Conservation (phyloP, 2,329 filamentous ascomycete species). For the Falciphora oryzae region DNA sequence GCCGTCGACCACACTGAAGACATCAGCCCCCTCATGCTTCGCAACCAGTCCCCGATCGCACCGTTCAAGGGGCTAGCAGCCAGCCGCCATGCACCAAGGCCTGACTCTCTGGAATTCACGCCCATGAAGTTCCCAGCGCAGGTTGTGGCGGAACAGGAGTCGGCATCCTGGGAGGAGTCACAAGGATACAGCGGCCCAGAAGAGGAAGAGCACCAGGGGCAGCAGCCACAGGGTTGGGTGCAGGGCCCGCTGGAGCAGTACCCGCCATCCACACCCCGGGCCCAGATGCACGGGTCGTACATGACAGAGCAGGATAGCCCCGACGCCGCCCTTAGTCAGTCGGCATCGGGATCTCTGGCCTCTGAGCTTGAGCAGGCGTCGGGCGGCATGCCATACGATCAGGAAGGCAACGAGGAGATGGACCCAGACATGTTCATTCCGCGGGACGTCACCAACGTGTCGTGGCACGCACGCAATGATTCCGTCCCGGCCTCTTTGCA, state of each 20-base stretch:
- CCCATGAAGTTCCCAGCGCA: neutral
- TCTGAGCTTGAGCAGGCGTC: neutral
- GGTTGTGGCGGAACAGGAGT: neutral
- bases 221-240: neutral
- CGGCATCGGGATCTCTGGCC: neutral
- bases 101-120: neutral
- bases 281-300: neutral
- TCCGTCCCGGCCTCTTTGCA: slow-evolving; percentile 28
- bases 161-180: neutral
- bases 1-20: slow-evolving; percentile 12
- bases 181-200: slow-evolving; percentile 12
- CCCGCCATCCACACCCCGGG: neutral
- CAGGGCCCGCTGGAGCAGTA: neutral
- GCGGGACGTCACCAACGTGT: slow-evolving; percentile 26
- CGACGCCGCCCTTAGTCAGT: slow-evolving; percentile 12
- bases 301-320: slow-evolving; percentile 13
- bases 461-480: slow-evolving; percentile 25
- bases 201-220: neutral
- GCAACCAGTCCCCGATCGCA: slow-evolving; percentile 12
- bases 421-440: slow-evolving; percentile 19
- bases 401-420: slow-evolving; percentile 14
- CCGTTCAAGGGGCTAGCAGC: slow-evolving; percentile 20
- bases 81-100: slow-evolving; percentile 20
- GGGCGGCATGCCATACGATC: slow-evolving; percentile 12
- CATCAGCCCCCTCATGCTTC: slow-evolving; percentile 16